A percentile compares a stretch with the other conserved stretches of the same genome.
These are phyloP conservation scores for Decorospora gaudefroyi DNA, from an alignment of 2,329 filamentous ascomycete species.

Conservation along the genomic window DNA sequence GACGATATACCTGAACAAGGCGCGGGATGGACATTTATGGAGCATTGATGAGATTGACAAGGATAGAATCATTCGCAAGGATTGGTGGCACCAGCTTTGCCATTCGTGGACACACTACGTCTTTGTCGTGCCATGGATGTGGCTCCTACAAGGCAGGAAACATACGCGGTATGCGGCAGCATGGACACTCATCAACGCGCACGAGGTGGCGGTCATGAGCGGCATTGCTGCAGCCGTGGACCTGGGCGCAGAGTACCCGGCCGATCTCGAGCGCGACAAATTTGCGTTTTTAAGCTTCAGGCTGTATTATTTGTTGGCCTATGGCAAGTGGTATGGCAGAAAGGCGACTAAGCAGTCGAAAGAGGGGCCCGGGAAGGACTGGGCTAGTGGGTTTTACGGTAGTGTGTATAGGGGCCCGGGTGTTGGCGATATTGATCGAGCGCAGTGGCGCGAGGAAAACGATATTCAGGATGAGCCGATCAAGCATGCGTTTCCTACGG, in stretches of 20 bases:
- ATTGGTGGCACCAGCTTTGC: conserved; percentile 71
- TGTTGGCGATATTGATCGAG: conserved; percentile 57
- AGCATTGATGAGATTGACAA: conserved; percentile 63
- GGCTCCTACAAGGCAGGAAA: conserved; percentile 69
- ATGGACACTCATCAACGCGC: conserved; percentile 72
- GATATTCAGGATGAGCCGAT: conserved; percentile 25
- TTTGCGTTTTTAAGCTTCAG: conserved; percentile 65
- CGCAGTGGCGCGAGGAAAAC: conserved; percentile 59
- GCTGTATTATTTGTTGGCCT: conserved; percentile 64
- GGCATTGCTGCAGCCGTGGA: conserved; percentile 73
- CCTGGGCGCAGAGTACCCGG: conserved; percentile 66
- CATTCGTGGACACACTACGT: conserved; percentile 67
- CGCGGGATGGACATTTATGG: conserved; percentile 60
- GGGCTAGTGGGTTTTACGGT: conserved; percentile 63
- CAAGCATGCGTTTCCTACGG: conserved; percentile 9
- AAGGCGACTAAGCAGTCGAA: conserved; percentile 49
- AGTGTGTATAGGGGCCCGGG: conserved; percentile 65
- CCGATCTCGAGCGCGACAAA: conserved; percentile 64
- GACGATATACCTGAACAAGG: conserved; percentile 67
- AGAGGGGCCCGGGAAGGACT: conserved; percentile 58
- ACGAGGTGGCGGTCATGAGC: conserved; percentile 71
- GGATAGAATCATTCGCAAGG: conserved; percentile 63
- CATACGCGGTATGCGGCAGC: conserved; percentile 66
- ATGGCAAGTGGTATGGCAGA: conserved; percentile 64
- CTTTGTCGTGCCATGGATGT: conserved; percentile 70